phyloP scores from a whole-genome alignment of 306 rosid species.

The Dalbergia cochinchinensis region DNA sequence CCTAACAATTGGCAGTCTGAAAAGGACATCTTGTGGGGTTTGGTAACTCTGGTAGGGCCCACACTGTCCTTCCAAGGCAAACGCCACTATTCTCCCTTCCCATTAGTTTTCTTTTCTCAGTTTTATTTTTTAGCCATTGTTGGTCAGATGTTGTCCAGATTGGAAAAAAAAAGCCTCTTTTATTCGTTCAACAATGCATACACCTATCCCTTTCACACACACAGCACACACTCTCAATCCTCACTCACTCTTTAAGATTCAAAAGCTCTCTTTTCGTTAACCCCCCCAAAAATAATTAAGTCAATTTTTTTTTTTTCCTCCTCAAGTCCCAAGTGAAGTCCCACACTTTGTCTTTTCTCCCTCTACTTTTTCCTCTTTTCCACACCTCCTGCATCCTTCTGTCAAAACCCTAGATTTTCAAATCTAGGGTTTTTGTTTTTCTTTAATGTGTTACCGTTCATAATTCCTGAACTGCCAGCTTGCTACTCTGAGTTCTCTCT shows the following conservation, averaged over 20 bases:
- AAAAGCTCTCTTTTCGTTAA: conserved; percentile 25
- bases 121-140: conserved; percentile 1
- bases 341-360: conserved; percentile 43
- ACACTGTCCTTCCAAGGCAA: conserved; percentile 23
- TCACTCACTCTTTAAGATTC: conserved; percentile 19
- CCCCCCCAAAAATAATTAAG: background rate
- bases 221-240: background rate
- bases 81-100: conserved; percentile 3
- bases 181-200: background rate
- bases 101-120: background rate
- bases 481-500: conserved; percentile 39
- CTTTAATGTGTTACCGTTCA: conserved; percentile 42
- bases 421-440: conserved; percentile 87
- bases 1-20: conserved; percentile 26
- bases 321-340: conserved; percentile 38
- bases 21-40: conserved; percentile 7
- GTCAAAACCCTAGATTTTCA: conserved; percentile 81
- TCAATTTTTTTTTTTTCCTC: conserved; percentile 23
- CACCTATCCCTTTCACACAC: conserved; percentile 23
- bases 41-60: conserved; percentile 28
- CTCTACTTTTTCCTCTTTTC: conserved; percentile 45
- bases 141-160: conserved; percentile 1
- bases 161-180: background rate
- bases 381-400: conserved; percentile 62
- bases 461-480: conserved; percentile 39